Conservation (phyloP, 2,329 filamentous ascomycete species). For the Xylariaceae sp. region DNA sequence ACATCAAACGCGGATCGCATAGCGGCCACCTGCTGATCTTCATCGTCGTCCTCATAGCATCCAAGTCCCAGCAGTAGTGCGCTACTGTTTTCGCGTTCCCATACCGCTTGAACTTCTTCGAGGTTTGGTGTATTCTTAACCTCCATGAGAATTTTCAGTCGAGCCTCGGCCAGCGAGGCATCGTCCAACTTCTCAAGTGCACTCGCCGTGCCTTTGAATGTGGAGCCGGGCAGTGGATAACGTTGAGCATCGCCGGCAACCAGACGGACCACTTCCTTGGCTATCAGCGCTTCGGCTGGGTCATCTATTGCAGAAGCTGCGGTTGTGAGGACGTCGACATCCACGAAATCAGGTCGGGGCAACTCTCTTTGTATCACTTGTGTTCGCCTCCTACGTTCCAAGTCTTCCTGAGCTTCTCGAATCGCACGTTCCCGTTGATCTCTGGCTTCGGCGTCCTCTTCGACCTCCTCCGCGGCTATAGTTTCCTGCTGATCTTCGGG, state of each 20-base stretch:
- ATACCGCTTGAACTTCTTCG: slow-evolving; percentile 50
- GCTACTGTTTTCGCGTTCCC: slow-evolving; percentile 50
- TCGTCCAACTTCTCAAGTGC: slow-evolving; percentile 66
- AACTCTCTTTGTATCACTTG: slow-evolving; percentile 86
- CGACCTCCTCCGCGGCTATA: slow-evolving; percentile 45
- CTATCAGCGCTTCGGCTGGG: slow-evolving; percentile 65
- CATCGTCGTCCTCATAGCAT: slow-evolving; percentile 73
- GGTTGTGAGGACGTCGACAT: slow-evolving; percentile 65
- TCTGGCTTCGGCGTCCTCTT: slow-evolving; percentile 63
- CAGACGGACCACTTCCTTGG: slow-evolving; percentile 71
- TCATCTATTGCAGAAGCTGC: slow-evolving; percentile 58
- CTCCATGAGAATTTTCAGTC: slow-evolving; percentile 72
- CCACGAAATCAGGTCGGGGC: slow-evolving; percentile 70
- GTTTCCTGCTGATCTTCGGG: slow-evolving; percentile 75
- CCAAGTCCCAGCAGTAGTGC: slow-evolving; percentile 72
- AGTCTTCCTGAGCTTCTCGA: slow-evolving; percentile 67
- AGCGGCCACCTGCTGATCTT: slow-evolving; percentile 60
- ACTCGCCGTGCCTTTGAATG: slow-evolving; percentile 58
- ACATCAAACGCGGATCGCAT: slow-evolving; percentile 73
- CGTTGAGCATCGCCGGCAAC: slow-evolving; percentile 77
- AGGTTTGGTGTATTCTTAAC: slow-evolving; percentile 47
- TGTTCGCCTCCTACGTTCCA: slow-evolving; percentile 78
- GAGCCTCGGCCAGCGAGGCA: slow-evolving; percentile 66
- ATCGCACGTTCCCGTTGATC: slow-evolving; percentile 75
- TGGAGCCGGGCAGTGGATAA: slow-evolving; percentile 66